These are phyloP conservation scores for Castanospermum australe DNA, from an alignment of 306 rosid genomes.

Conservation along the genomic window DNA sequence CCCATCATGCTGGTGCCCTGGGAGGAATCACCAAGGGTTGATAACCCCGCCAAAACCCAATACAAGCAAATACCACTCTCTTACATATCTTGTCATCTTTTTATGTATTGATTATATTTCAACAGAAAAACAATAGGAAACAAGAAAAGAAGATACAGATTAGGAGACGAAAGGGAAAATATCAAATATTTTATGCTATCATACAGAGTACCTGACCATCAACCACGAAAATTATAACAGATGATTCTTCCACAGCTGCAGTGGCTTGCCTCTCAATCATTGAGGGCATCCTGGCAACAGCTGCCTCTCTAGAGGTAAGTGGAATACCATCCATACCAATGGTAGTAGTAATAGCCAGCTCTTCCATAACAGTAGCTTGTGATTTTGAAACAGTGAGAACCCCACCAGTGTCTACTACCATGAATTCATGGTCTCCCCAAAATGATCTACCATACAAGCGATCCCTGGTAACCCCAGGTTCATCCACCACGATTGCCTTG, in stretches of 20 bases:
- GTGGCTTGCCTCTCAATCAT: conserved; percentile 96
- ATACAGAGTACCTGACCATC: conserved; percentile 81
- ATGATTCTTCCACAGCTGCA: conserved; percentile 90
- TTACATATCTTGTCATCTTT: conserved; percentile 1
- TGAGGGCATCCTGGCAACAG: conserved; percentile 94
- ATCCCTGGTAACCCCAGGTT: conserved; percentile 97
- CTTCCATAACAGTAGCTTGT: conserved; percentile 76
- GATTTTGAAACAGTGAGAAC: conserved; percentile 86
- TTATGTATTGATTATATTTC: conserved; percentile 5
- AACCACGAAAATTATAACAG: conserved; percentile 77
- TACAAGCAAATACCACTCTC: neutral
- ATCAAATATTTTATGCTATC: neutral
- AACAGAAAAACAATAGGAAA: neutral
- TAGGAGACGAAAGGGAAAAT: conserved; percentile 5
- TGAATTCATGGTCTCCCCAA: conserved; percentile 87
- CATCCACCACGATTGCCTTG: conserved; percentile 96
- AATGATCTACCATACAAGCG: conserved; percentile 91
- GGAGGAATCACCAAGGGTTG: conserved; percentile 1
- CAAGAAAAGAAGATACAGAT: neutral
- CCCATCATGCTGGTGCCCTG: neutral
- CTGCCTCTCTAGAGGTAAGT: conserved; percentile 86
- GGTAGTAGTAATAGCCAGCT: conserved; percentile 79
- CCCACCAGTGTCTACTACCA: conserved; percentile 98
- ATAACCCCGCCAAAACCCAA: neutral
- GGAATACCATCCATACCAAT: conserved; percentile 98